Base-by-base conservation (phyloP, 192 early-diverging fungal genomes). In the Phycomyces blakesleeanus region DNA sequence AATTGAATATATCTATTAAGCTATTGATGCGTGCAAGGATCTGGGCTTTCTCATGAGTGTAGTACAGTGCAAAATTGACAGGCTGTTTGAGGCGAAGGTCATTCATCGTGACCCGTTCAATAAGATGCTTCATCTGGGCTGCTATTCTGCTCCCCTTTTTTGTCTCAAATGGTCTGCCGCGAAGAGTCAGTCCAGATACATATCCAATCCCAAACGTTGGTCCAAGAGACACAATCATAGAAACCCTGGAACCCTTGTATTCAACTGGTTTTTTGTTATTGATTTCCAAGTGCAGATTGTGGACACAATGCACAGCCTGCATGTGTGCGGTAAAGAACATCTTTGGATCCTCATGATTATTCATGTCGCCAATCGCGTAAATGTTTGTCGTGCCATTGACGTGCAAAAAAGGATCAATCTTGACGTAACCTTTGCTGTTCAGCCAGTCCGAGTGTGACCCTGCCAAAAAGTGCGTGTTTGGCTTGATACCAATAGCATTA, bases 271-370 rank as follows among this genome's bases (percentile, higher is more conserved):
- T 24, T 47, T 64, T 25, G 22, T 16, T 24, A 14, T 27, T 11
- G n/a, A 64, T 7, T 40, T 42, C 12, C 2, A 7, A 4, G 39
- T 21, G 20, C 14, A 64, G 14, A 24, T 54, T 56, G 20, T 56
- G 22, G 12, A 27, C 24, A 47, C 26, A 64, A 55, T 64, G 54
- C 10, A 64, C 21, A 11, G 52, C 63, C 55, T 64, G 63, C 63
- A 64, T 64, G 22, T 64, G 63, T 7, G 63, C 53, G 15, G 63
- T 64, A 56, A 49, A 64, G 16, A 55, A 64, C 63, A 64, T 64
- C 21, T 64, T 64, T 22, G 51, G 25, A 22, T 64, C 63, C 1
- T 41, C 20, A 7, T 55, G 6, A 14, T 37, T 26, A 29, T 40
- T 41, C 3, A 42, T 25, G 38, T 64, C 63, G 14, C 63, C 63